phyloP scores from a whole-genome alignment of 2,329 filamentous ascomycete species.

The Monilinia laxa region DNA sequence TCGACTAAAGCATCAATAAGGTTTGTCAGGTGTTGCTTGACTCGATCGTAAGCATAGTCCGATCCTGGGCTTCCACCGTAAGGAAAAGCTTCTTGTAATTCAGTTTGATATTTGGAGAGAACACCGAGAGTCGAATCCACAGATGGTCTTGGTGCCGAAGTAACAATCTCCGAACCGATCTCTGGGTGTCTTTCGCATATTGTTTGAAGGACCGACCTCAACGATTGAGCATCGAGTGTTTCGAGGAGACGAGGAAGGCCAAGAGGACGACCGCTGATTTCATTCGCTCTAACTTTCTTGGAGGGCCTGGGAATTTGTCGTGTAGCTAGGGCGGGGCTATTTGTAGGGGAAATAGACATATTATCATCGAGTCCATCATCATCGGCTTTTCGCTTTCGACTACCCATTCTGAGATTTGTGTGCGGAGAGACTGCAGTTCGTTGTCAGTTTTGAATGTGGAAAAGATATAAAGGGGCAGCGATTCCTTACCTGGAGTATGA shows the following conservation, averaged over 20 bases:
- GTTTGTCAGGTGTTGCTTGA: slow-evolving; percentile 75
- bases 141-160: slow-evolving; percentile 82
- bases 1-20: slow-evolving; percentile 88
- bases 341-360: slow-evolving; percentile 86
- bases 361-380: slow-evolving; percentile 74
- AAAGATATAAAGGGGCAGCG: slow-evolving; percentile 50
- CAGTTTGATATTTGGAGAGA: slow-evolving; percentile 75
- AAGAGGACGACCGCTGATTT: slow-evolving; percentile 66
- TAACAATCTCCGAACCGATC: slow-evolving; percentile 80
- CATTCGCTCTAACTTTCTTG: slow-evolving; percentile 63
- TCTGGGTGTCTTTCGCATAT: slow-evolving; percentile 89
- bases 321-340: slow-evolving; percentile 72
- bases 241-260: slow-evolving; percentile 80
- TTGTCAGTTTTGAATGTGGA: slow-evolving; percentile 21
- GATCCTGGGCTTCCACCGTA: slow-evolving; percentile 80
- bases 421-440: slow-evolving; percentile 46
- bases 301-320: slow-evolving; percentile 65
- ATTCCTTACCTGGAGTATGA: slow-evolving; percentile 52
- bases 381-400: slow-evolving; percentile 82
- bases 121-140: slow-evolving; percentile 78
- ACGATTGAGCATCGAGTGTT: slow-evolving; percentile 81
- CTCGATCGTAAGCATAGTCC: slow-evolving; percentile 93
- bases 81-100: slow-evolving; percentile 76
- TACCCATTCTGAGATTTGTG: slow-evolving; percentile 47
- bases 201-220: slow-evolving; percentile 82